phyloP scores from a whole-genome alignment of 2,329 filamentous ascomycete species.

The Hypoxylon sp. region DNA sequence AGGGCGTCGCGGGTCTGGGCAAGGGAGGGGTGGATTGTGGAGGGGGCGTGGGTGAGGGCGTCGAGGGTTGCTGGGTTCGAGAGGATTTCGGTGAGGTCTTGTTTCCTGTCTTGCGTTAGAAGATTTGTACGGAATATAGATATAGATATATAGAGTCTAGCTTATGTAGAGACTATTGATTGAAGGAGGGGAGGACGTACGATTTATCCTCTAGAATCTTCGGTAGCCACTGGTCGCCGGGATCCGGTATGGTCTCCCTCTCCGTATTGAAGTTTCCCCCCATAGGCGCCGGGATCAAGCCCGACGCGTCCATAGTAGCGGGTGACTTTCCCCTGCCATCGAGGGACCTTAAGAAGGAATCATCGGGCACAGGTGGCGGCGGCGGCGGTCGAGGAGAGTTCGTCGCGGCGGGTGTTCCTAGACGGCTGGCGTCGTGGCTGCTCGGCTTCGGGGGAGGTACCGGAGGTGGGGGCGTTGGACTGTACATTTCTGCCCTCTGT shows the following conservation, averaged over 20 bases:
- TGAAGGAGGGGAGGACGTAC: conserved; percentile 64
- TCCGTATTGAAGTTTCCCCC: conserved; percentile 50
- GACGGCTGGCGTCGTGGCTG: conserved; percentile 77
- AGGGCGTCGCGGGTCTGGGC: conserved; percentile 75
- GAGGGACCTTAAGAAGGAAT: conserved; percentile 45
- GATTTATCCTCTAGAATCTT: conserved; percentile 83
- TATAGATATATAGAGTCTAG: background rate
- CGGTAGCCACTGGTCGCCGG: conserved; percentile 84
- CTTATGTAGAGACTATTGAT: conserved; percentile 7
- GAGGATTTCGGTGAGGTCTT: conserved; percentile 81
- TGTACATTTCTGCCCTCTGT: conserved; percentile 46
- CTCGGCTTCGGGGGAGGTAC: conserved; percentile 80
- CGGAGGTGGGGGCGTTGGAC: conserved; percentile 71
- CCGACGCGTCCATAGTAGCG: conserved; percentile 49
- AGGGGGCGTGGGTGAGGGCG: conserved; percentile 78
- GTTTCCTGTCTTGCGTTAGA: conserved; percentile 70
- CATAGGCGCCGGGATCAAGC: conserved; percentile 51
- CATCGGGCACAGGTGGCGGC: conserved; percentile 57
- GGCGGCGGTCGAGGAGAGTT: conserved; percentile 63
- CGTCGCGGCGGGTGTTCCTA: conserved; percentile 71
- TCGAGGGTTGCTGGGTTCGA: conserved; percentile 76
- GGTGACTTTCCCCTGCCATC: conserved; percentile 47
- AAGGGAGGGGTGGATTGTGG: conserved; percentile 80
- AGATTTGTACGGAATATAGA: background rate
- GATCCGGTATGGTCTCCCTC: conserved; percentile 64